Evolutionary conservation across 768 basidiomycete species (phyloP).

Genomic region (Pisolithus tinctorius): DNA sequence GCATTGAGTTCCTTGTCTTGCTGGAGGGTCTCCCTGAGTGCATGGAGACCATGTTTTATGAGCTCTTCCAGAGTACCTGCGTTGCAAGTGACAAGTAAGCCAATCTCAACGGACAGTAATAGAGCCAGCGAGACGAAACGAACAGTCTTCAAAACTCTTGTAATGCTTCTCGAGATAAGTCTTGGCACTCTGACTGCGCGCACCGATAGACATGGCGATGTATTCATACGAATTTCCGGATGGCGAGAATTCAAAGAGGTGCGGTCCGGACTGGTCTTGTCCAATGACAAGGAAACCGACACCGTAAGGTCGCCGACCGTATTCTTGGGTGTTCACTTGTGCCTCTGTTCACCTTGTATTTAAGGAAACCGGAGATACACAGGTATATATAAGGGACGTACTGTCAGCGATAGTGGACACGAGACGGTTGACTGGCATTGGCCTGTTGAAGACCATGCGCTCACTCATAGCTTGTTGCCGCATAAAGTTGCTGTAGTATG

Average conservation of each 20-base stretch:
- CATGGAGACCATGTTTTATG: conserved; percentile 89
- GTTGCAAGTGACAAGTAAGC: neutral
- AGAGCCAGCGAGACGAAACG: conserved; percentile 41
- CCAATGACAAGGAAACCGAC: conserved; percentile 98
- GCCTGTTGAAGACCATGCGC: conserved; percentile 92
- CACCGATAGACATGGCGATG: conserved; percentile 97
- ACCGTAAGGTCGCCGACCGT: conserved; percentile 94
- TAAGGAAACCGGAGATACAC: neutral
- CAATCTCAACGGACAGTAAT: neutral
- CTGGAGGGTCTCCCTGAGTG: conserved; percentile 92
- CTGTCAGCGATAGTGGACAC: conserved; percentile 94
- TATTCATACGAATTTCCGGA: conserved; percentile 97
- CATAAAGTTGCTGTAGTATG: conserved; percentile 84
- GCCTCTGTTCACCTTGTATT: conserved; percentile 56
- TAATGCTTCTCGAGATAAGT: conserved; percentile 97
- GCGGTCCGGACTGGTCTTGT: conserved; percentile 92
- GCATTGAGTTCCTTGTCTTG: conserved; percentile 95
- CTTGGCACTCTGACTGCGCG: conserved; percentile 95
- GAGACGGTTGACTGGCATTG: conserved; percentile 89
- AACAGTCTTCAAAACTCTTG: conserved; percentile 80
- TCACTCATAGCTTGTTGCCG: conserved; percentile 96
- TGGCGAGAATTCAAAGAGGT: conserved; percentile 97
- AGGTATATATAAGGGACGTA: conserved; percentile 34
- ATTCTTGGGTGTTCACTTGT: conserved; percentile 97
- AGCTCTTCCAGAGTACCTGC: conserved; percentile 81